Conservation (phyloP, 2,329 filamentous ascomycete genomes). For the Hypoxylon rubiginosum region DNA sequence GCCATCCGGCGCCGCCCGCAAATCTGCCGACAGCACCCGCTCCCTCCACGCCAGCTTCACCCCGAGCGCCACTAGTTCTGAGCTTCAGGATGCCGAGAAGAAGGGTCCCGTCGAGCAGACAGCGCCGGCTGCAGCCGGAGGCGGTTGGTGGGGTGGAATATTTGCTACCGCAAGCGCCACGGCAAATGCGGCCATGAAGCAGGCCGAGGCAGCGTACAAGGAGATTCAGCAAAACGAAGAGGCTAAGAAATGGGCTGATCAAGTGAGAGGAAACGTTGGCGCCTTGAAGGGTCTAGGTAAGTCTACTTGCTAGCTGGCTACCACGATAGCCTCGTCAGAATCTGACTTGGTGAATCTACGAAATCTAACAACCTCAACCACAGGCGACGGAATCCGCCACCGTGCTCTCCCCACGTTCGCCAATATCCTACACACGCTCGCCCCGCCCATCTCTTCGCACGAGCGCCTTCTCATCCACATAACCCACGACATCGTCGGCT, state of each 20-base stretch:
- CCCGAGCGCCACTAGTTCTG: conserved; percentile 74
- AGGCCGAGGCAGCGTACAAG: conserved; percentile 91
- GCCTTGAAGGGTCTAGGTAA: conserved; percentile 81
- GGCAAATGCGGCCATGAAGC: conserved; percentile 82
- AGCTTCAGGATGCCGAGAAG: conserved; percentile 70
- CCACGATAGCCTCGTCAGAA: background rate
- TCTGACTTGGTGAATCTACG: background rate
- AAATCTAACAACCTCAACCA: conserved; percentile 31
- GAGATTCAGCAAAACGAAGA: conserved; percentile 97
- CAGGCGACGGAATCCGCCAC: conserved; percentile 88
- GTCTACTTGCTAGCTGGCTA: conserved; percentile 45
- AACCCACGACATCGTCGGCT: conserved; percentile 94
- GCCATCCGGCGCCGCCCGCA: conserved; percentile 63
- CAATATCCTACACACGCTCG: conserved; percentile 93
- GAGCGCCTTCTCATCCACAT: conserved; percentile 98
- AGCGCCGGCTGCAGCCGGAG: conserved; percentile 60
- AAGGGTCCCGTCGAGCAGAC: conserved; percentile 62
- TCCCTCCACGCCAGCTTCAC: conserved; percentile 80
- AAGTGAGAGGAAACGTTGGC: conserved; percentile 90
- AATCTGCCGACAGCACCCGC: conserved; percentile 82
- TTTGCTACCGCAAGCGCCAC: conserved; percentile 79
- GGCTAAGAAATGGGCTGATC: conserved; percentile 94
- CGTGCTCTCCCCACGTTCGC: conserved; percentile 95
- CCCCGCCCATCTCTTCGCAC: conserved; percentile 95
- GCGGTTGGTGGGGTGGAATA: conserved; percentile 91